Percentiles rank a stretch among this genome's conserved stretches.
Evolutionary conservation across 148 eudicot species (phyloP).

Genomic region (Vaccinium corymbosum): DNA sequence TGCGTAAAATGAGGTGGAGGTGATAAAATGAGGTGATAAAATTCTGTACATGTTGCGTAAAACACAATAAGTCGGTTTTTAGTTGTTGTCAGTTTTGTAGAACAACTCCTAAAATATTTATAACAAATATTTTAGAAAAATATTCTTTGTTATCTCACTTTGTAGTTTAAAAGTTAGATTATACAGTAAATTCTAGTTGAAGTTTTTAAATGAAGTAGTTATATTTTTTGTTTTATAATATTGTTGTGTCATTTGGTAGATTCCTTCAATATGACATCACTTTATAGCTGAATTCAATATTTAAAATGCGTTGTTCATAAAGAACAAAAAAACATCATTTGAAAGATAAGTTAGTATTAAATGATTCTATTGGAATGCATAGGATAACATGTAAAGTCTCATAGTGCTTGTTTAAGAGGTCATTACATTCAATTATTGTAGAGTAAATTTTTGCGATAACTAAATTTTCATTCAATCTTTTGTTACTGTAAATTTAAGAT

Average conservation of each 20-base stretch:
- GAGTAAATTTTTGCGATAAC: not conserved
- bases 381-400: not conserved
- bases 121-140: too few relatives aligned
- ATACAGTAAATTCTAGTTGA: not conserved
- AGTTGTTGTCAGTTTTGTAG: too few relatives aligned
- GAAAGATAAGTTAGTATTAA: not conserved
- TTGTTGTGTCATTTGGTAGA: not conserved
- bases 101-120: too few relatives aligned
- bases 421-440: not conserved
- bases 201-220: not conserved
- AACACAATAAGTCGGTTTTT: too few relatives aligned
- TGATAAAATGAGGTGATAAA: too few relatives aligned
- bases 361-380: too few relatives aligned
- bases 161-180: not conserved
- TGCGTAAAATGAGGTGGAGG: too few relatives aligned
- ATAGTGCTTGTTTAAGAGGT: not conserved
- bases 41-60: too few relatives aligned
- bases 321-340: not conserved
- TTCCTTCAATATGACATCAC: not conserved
- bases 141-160: not conserved
- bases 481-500: not conserved
- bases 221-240: not conserved
- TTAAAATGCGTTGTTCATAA: not conserved
- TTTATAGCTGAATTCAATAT: not conserved
- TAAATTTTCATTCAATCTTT: not conserved